Conservation (phyloP, 805 yeast species). For the Hanseniaspora jakobsenii region DNA sequence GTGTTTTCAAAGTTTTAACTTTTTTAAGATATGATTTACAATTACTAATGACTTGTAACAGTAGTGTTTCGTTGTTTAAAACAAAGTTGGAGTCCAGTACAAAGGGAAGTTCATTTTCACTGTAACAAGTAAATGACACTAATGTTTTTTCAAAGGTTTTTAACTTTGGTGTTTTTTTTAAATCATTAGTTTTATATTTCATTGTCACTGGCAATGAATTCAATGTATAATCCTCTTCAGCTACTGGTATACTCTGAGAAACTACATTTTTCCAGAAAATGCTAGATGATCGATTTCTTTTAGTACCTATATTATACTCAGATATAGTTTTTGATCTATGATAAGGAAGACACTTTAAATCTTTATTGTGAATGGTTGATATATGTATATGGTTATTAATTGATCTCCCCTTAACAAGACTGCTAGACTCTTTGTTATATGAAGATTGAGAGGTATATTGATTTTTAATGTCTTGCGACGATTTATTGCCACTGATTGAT, state of each 20-base stretch:
- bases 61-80: background rate
- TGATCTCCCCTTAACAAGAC: too few species aligned
- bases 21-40: background rate
- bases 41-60: background rate
- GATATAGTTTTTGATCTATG: slow-evolving; percentile 1
- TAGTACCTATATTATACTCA: slow-evolving; percentile 1
- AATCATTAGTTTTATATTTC: background rate
- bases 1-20: background rate
- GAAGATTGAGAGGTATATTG: too few species aligned
- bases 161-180: background rate
- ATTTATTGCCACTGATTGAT: too few species aligned
- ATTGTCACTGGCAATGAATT: background rate
- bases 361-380: too few species aligned
- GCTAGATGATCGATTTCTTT: background rate
- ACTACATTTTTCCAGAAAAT: slow-evolving; percentile 5
- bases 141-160: background rate
- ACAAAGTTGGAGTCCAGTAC: slow-evolving; percentile 2
- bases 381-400: too few species aligned
- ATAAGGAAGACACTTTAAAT: slow-evolving; percentile 6
- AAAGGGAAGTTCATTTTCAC: slow-evolving; percentile 8
- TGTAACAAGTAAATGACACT: background rate
- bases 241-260: background rate
- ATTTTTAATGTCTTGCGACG: too few species aligned
- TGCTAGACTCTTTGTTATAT: too few species aligned
- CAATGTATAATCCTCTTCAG: background rate